Conservation (phyloP, 768 basidiomycete genomes). For the Asterophora parasitica region DNA sequence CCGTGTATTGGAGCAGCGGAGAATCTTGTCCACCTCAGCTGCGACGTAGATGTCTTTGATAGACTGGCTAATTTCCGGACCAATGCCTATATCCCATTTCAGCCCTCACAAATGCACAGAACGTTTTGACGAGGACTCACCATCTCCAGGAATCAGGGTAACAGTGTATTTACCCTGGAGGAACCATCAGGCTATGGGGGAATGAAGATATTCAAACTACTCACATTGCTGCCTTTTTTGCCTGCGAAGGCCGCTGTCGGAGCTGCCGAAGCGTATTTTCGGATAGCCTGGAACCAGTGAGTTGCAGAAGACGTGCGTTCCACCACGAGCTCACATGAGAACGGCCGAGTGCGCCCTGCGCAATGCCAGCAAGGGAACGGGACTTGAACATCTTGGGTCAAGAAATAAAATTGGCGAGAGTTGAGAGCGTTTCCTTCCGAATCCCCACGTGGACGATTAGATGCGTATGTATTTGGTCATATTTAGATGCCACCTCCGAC, state of each 20-base stretch:
- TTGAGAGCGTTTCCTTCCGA: conserved; percentile 17
- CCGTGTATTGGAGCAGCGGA: background rate
- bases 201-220: conserved; percentile 22
- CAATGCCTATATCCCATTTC: conserved; percentile 66
- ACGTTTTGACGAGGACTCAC: conserved; percentile 37
- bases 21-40: conserved; percentile 57
- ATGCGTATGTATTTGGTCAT: conserved; percentile 2
- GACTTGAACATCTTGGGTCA: conserved; percentile 48
- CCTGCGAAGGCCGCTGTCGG: conserved; percentile 90
- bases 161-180: conserved; percentile 94
- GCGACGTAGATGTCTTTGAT: conserved; percentile 91
- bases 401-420: conserved; percentile 15
- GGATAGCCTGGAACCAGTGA: conserved; percentile 15
- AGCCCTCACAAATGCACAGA: conserved; percentile 6
- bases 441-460: conserved; percentile 17
- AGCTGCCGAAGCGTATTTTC: conserved; percentile 68
- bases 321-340: conserved; percentile 38
- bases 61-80: conserved; percentile 96
- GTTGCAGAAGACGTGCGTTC: background rate
- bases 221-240: conserved; percentile 81
- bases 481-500: background rate
- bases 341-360: conserved; percentile 45
- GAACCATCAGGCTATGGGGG: background rate
- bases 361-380: conserved; percentile 51
- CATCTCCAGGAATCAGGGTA: conserved; percentile 95